phyloP scores from a whole-genome alignment of 768 basidiomycete species.

The Dacryopinax spathularia region DNA sequence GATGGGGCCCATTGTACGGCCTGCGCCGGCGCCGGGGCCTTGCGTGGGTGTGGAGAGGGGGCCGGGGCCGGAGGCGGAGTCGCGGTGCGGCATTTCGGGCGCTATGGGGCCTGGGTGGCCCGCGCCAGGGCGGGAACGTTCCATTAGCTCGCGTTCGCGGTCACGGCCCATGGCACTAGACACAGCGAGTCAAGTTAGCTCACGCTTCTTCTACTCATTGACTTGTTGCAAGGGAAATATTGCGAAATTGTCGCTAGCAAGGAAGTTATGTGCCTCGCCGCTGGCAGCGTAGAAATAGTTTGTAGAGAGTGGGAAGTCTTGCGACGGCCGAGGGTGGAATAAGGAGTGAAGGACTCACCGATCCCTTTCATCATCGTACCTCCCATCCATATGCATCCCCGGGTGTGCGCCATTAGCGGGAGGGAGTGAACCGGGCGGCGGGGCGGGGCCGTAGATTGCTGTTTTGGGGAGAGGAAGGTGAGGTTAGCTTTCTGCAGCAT shows the following conservation, averaged over 20 bases:
- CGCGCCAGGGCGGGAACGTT: background rate
- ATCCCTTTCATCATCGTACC: no score
- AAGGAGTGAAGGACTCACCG: no score
- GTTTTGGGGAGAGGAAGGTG: background rate
- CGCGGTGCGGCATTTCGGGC: background rate
- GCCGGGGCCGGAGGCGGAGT: background rate
- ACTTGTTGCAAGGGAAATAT: no score
- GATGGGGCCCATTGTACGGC: background rate
- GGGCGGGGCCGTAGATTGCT: background rate
- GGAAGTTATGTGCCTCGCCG: no score
- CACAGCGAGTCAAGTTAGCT: no score
- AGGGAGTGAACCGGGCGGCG: background rate
- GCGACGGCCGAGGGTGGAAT: no score
- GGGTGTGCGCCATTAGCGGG: background rate
- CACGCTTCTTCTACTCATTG: no score
- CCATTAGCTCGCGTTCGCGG: slow-evolving; percentile 1
- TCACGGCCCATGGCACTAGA: background rate
- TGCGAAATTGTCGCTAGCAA: no score
- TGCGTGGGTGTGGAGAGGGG: background rate
- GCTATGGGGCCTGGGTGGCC: background rate
- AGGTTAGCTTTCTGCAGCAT: background rate
- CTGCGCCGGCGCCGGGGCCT: background rate
- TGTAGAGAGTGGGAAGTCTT: no score
- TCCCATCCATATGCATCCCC: no score
- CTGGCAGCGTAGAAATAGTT: no score